Conservation (phyloP, 441 rosid genomes). For the Sinapis alba region DNA sequence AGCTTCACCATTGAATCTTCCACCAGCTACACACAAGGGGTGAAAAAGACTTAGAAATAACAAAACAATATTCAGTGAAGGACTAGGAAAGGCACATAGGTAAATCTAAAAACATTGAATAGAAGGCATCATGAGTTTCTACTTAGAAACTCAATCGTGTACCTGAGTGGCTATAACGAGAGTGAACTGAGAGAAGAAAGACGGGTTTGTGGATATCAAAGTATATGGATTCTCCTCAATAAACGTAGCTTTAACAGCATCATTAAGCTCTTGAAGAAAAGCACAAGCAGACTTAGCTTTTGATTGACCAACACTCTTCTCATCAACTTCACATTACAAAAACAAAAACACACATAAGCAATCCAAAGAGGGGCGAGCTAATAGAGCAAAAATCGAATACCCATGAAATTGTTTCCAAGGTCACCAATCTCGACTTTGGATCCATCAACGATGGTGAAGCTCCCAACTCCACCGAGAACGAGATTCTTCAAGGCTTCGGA, state of each 20-base stretch:
- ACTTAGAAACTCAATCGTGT: constrained; percentile 13
- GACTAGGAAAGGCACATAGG: background rate
- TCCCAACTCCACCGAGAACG: constrained; percentile 92
- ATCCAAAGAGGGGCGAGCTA: background rate
- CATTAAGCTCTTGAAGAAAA: constrained; percentile 93
- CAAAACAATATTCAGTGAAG: background rate
- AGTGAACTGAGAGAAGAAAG: constrained; percentile 86
- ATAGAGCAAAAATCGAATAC: constrained; percentile 32
- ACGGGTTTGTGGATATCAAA: constrained; percentile 58
- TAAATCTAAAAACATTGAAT: background rate
- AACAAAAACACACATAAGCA: constrained; percentile 3
- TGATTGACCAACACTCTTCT: constrained; percentile 69
- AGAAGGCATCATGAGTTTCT: constrained; percentile 6
- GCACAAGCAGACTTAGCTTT: constrained; percentile 87
- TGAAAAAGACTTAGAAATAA: background rate
- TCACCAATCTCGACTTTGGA: constrained; percentile 78
- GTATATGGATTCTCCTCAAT: constrained; percentile 81
- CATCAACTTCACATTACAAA: constrained; percentile 60
- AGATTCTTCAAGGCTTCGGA: constrained; percentile 90
- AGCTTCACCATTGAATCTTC: constrained; percentile 86
- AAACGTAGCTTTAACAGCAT: constrained; percentile 89
- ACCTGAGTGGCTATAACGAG: constrained; percentile 93
- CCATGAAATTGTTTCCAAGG: constrained; percentile 94
- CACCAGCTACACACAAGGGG: constrained; percentile 55
- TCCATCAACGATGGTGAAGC: constrained; percentile 87